phyloP scores from a whole-genome alignment of 441 rosid genomes.

The Bruguiera hainesii region DNA sequence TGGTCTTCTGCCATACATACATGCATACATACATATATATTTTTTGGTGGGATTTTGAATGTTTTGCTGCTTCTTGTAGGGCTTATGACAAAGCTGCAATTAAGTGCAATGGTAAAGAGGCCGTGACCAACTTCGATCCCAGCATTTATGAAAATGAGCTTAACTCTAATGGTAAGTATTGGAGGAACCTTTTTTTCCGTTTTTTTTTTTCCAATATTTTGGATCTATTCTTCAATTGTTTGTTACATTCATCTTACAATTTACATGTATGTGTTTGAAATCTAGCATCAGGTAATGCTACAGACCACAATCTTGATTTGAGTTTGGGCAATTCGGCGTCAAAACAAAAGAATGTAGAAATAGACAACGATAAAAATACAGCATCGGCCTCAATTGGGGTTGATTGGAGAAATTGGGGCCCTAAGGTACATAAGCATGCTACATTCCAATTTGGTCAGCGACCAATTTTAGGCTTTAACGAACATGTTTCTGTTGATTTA shows the following conservation, averaged over 20 bases:
- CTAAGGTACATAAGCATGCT: constrained; percentile 31
- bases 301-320: constrained; percentile 82
- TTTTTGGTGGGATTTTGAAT: background rate
- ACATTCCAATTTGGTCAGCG: background rate
- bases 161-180: constrained; percentile 42
- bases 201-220: background rate
- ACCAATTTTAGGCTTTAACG: background rate
- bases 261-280: constrained; percentile 24
- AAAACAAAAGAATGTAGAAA: constrained; percentile 36
- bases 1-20: too few relatives aligned
- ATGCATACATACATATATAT: too few relatives aligned
- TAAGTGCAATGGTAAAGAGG: constrained; percentile 93
- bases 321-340: constrained; percentile 74
- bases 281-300: constrained; percentile 41
- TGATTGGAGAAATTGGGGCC: constrained; percentile 39
- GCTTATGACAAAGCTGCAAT: constrained; percentile 98
- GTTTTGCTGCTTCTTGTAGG: constrained; percentile 31
- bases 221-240: background rate
- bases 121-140: constrained; percentile 93
- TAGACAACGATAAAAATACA: constrained; percentile 26
- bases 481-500: background rate
- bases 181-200: background rate
- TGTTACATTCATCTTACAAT: background rate
- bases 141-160: constrained; percentile 81
- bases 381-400: constrained; percentile 25